Evolutionary conservation across 805 yeast species (phyloP).

Genomic region (Candida odintsovae): DNA sequence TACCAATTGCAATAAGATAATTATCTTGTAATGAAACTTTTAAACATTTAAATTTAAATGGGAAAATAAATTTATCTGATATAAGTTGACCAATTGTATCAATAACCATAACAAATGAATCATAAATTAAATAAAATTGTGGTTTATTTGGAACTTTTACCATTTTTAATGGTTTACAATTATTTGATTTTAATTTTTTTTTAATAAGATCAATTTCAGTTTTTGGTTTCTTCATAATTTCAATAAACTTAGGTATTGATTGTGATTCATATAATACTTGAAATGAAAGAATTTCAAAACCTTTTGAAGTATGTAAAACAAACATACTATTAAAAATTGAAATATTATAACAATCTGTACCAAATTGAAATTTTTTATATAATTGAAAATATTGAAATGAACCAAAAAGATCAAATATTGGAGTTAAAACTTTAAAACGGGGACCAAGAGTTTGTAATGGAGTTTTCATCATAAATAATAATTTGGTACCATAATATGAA

Average conservation of each 20-base stretch:
- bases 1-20: conserved; percentile 48
- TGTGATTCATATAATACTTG: conserved; percentile 49
- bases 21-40: conserved; percentile 38
- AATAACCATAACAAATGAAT: conserved; percentile 61
- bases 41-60: conserved; percentile 36
- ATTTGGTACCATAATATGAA: conserved; percentile 53
- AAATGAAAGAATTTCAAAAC: conserved; percentile 59
- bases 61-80: conserved; percentile 31
- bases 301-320: conserved; percentile 60
- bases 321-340: conserved; percentile 61
- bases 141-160: conserved; percentile 49
- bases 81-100: conserved; percentile 53
- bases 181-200: conserved; percentile 32
- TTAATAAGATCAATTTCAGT: conserved; percentile 33
- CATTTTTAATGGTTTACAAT: conserved; percentile 52
- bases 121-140: conserved; percentile 60
- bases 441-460: conserved; percentile 34
- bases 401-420: conserved; percentile 47
- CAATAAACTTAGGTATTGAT: conserved; percentile 46
- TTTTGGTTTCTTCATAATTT: conserved; percentile 20
- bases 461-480: conserved; percentile 51
- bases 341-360: conserved; percentile 53
- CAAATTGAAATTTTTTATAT: conserved; percentile 42
- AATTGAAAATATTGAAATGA: conserved; percentile 38
- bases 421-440: conserved; percentile 52